Conservation (phyloP, 345 rosid species). For the Noccaea bulbosa region DNA sequence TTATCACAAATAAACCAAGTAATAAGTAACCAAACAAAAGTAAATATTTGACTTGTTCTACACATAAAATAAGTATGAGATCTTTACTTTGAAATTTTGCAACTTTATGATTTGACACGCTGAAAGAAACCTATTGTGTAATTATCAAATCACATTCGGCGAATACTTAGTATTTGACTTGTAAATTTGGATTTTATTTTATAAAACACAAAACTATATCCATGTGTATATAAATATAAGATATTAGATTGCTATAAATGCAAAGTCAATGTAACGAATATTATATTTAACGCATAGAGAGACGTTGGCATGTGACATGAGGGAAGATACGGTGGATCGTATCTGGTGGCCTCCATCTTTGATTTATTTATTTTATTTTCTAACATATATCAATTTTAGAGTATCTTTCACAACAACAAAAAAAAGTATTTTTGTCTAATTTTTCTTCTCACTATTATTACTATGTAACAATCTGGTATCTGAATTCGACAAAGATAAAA, state of each 20-base stretch:
- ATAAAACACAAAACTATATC: constrained; percentile 13
- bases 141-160: constrained; percentile 16
- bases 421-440: neutral
- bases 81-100: neutral
- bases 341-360: constrained; percentile 31
- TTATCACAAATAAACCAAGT: constrained; percentile 19
- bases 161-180: constrained; percentile 37
- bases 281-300: constrained; percentile 25
- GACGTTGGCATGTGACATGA: constrained; percentile 40
- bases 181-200: constrained; percentile 14
- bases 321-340: constrained; percentile 40
- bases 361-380: neutral
- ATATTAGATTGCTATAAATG: constrained; percentile 29
- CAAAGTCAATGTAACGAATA: constrained; percentile 41
- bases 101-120: constrained; percentile 28
- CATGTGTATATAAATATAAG: constrained; percentile 21
- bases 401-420: no score
- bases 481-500: neutral
- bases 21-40: constrained; percentile 15
- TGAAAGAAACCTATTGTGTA: constrained; percentile 19
- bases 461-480: neutral
- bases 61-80: constrained; percentile 14
- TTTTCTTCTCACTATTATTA: neutral
- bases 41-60: constrained; percentile 28
- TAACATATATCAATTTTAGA: neutral